phyloP scores from a whole-genome alignment of 495 filamentous ascomycete genomes.

The Thermothielavioides terrestris region DNA sequence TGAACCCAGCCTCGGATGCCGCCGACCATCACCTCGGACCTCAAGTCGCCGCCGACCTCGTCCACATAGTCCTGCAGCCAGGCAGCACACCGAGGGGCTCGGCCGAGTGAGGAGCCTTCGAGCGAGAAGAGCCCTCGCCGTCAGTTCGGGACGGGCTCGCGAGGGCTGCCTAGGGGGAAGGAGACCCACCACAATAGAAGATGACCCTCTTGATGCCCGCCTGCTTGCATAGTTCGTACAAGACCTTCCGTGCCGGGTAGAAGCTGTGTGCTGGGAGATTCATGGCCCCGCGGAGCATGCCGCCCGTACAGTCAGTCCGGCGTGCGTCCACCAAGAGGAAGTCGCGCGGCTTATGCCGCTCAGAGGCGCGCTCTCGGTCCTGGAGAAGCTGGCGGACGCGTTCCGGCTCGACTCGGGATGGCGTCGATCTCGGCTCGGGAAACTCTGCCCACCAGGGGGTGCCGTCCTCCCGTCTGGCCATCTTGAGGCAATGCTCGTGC shows the following conservation, averaged over 20 bases:
- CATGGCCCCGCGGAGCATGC: conserved; percentile 24
- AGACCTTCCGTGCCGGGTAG: conserved; percentile 30
- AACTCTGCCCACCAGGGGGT: conserved; percentile 40
- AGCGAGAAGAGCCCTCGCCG: background rate
- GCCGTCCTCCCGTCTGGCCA: conserved; percentile 21
- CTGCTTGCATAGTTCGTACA: conserved; percentile 35
- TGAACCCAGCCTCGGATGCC: conserved; percentile 44
- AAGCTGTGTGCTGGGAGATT: conserved; percentile 45
- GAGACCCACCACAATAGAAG: conserved; percentile 41
- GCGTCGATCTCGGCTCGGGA: conserved; percentile 16
- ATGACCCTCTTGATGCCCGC: conserved; percentile 37
- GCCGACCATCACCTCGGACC: conserved; percentile 38
- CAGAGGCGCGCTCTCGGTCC: background rate
- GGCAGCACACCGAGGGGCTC: conserved; percentile 39
- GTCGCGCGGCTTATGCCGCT: background rate
- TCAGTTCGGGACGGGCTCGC: too few species aligned
- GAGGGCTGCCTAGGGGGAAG: background rate
- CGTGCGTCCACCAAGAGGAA: conserved; percentile 27
- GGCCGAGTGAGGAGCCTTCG: conserved; percentile 35
- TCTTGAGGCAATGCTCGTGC: conserved; percentile 23
- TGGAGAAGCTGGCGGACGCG: conserved; percentile 15
- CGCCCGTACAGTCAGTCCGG: conserved; percentile 25
- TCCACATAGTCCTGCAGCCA: conserved; percentile 41
- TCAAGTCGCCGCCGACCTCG: conserved; percentile 27
- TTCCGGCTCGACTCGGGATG: conserved; percentile 5